Evolutionary conservation across 371 early-diverging fungal genomes (phyloP).

Genomic region (Syncephalastrum sp.): DNA sequence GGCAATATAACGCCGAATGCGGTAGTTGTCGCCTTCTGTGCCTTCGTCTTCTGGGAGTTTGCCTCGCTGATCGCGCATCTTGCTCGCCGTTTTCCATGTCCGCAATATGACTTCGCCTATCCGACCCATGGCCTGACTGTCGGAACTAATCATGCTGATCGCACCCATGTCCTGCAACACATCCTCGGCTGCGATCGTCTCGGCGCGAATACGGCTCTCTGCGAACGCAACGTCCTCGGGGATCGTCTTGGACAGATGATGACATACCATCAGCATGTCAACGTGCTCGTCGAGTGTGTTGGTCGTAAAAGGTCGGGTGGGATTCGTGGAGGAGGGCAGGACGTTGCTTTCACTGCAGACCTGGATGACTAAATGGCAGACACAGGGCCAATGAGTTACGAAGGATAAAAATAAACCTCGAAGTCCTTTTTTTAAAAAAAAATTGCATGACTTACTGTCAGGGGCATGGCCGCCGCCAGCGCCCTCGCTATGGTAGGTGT

Average conservation of each 20-base stretch:
- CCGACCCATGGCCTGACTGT: slow-evolving; percentile 94
- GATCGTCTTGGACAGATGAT: slow-evolving; percentile 86
- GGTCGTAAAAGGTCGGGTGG: slow-evolving; percentile 86
- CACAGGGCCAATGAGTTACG: neutral
- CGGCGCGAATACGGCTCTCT: slow-evolving; percentile 91
- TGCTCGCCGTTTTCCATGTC: slow-evolving; percentile 93
- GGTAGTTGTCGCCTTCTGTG: slow-evolving; percentile 70
- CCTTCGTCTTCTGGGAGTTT: slow-evolving; percentile 49
- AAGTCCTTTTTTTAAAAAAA: neutral
- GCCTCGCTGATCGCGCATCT: slow-evolving; percentile 87
- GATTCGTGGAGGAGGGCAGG: slow-evolving; percentile 91
- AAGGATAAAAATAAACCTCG: slow-evolving; percentile 1
- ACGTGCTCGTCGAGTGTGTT: slow-evolving; percentile 96
- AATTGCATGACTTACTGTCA: slow-evolving; percentile 55
- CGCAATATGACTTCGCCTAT: slow-evolving; percentile 88
- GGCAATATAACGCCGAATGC: slow-evolving; percentile 84
- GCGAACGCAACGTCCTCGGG: slow-evolving; percentile 96
- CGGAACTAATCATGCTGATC: slow-evolving; percentile 88
- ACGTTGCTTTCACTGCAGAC: slow-evolving; percentile 84
- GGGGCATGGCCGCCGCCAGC: slow-evolving; percentile 97
- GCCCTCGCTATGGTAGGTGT: slow-evolving; percentile 94
- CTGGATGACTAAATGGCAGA: slow-evolving; percentile 55
- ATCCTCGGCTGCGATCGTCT: slow-evolving; percentile 95
- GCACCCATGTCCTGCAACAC: slow-evolving; percentile 91
- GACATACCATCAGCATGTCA: slow-evolving; percentile 98